Conservation (phyloP, 345 rosid genomes). For the Rhodamnia rubescens region DNA sequence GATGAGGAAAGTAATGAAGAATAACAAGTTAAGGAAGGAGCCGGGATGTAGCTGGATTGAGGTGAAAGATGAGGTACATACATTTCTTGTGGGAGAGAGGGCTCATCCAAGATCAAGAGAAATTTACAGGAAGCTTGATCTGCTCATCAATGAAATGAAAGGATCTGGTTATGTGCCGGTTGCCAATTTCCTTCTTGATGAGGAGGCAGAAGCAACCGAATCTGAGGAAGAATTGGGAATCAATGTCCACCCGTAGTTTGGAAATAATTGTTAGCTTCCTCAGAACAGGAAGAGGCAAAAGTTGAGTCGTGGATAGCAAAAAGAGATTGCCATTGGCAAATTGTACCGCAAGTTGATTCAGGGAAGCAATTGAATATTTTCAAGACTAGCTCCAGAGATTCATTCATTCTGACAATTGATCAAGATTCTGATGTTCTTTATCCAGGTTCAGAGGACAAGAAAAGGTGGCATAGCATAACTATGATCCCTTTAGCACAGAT, state of each 20-base stretch:
- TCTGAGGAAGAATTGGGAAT: background rate
- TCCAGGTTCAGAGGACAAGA: background rate
- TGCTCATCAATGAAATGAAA: constrained; percentile 54
- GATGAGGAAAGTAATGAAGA: constrained; percentile 56
- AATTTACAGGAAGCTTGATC: constrained; percentile 41
- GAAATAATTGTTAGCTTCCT: background rate
- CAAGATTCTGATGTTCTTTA: background rate
- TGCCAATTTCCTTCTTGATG: constrained; percentile 7
- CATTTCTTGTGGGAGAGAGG: constrained; percentile 57
- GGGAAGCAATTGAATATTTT: background rate
- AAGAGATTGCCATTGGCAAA: background rate
- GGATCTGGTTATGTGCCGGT: constrained; percentile 13
- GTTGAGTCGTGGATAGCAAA: background rate
- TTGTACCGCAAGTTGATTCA: background rate
- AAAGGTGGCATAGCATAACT: background rate
- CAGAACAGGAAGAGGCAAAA: background rate
- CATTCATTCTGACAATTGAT: background rate
- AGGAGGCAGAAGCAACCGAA: constrained; percentile 1
- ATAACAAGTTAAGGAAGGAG: constrained; percentile 64
- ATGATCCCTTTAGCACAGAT: background rate
- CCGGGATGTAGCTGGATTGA: constrained; percentile 97
- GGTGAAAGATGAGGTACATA: constrained; percentile 63
- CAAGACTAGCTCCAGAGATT: background rate
- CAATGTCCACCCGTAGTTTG: background rate
- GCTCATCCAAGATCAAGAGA: constrained; percentile 58